These are phyloP conservation scores for Phytopythium delawarense DNA, from an alignment of 352 stramenopile genomes.

Conservation along the genomic window DNA sequence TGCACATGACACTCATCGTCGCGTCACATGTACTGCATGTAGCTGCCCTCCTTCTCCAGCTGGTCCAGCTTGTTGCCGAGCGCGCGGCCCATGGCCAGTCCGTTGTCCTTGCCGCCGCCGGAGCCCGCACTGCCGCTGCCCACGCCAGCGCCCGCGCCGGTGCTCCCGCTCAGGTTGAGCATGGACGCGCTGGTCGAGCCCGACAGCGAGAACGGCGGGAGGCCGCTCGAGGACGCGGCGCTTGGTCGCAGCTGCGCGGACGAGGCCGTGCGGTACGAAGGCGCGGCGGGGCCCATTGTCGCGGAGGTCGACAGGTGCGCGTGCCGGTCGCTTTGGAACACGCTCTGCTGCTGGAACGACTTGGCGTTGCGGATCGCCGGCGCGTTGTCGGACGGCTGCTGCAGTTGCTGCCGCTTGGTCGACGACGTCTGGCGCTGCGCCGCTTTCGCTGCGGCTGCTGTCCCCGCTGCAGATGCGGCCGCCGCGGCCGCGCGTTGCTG, in stretches of 20 bases:
- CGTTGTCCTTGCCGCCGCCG: constrained; percentile 7
- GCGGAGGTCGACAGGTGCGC: constrained; percentile 25
- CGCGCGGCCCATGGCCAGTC: constrained; percentile 22
- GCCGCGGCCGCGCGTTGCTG: constrained; percentile 23
- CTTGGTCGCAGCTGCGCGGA: constrained; percentile 29
- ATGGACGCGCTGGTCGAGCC: constrained; percentile 19
- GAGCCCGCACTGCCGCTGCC: constrained; percentile 4
- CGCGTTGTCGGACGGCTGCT: constrained; percentile 18
- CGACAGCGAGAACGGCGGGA: constrained; percentile 34
- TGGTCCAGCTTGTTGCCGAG: constrained; percentile 75
- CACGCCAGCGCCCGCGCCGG: constrained; percentile 11
- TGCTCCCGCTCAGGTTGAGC: constrained; percentile 20
- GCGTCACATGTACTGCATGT: constrained; percentile 39
- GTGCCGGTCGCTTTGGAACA: constrained; percentile 13
- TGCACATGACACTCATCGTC: too few relatives aligned
- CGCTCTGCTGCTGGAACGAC: constrained; percentile 21
- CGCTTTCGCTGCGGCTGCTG: constrained; percentile 9
- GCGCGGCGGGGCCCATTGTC: constrained; percentile 21
- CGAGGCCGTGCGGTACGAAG: constrained; percentile 23
- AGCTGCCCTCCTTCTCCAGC: constrained; percentile 63
- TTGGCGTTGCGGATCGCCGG: constrained; percentile 16
- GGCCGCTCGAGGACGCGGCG: constrained; percentile 18
- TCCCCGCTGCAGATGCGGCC: constrained; percentile 1
- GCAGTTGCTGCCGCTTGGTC: constrained; percentile 26
- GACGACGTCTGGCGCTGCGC: constrained; percentile 10